Evolutionary conservation across 352 stramenopile species (phyloP).

Genomic region (Phytopythium cucurbitacearum): DNA sequence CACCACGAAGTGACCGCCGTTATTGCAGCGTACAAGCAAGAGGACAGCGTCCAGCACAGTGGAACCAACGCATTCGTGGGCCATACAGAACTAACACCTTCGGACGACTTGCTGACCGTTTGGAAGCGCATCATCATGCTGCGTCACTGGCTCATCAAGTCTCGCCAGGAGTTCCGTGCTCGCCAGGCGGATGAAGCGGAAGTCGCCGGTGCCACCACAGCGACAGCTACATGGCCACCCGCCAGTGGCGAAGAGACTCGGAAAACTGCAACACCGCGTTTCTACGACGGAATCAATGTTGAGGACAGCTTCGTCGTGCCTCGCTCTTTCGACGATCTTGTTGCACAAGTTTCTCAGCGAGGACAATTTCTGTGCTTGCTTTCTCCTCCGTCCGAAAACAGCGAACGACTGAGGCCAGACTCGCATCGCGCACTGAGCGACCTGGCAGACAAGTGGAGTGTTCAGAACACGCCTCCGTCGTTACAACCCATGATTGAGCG

Average conservation of each 20-base stretch:
- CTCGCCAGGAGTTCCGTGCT: constrained; percentile 72
- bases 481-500: constrained; percentile 85
- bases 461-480: constrained; percentile 74
- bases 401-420: constrained; percentile 50
- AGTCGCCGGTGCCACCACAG: neutral
- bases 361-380: constrained; percentile 74
- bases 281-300: constrained; percentile 31
- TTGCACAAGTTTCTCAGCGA: constrained; percentile 61
- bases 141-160: constrained; percentile 84
- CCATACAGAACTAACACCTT: constrained; percentile 57
- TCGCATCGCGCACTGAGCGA: constrained; percentile 78
- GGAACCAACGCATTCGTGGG: constrained; percentile 20
- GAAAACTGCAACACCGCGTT: constrained; percentile 1
- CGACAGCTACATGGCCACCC: neutral
- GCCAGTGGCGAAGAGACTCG: neutral
- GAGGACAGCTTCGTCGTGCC: constrained; percentile 60
- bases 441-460: constrained; percentile 83
- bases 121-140: constrained; percentile 82
- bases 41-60: neutral
- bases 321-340: constrained; percentile 61
- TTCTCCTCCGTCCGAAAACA: constrained; percentile 68
- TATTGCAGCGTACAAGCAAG: constrained; percentile 13
- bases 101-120: constrained; percentile 60
- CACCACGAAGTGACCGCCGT: constrained; percentile 79
- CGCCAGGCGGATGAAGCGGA: constrained; percentile 39